Percentiles rank a stretch among this genome's conserved stretches.
phyloP scores from a whole-genome alignment of 805 yeast genomes.

The Saccharomycopsis sp. region DNA sequence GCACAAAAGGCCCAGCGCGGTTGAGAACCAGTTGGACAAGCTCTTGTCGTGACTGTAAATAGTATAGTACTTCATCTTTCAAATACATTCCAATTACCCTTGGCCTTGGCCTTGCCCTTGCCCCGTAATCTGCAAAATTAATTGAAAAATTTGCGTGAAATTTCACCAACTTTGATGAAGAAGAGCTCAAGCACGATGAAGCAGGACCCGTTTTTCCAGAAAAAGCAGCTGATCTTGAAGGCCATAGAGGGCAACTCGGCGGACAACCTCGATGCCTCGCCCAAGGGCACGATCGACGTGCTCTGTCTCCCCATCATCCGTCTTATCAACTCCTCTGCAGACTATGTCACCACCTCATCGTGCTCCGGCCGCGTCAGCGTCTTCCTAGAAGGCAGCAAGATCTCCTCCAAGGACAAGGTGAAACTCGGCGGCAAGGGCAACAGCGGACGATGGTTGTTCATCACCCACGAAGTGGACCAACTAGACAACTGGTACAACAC shows the following conservation, averaged over 20 bases:
- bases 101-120: no score
- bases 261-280: constrained; percentile 56
- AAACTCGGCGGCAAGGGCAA: constrained; percentile 77
- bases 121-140: no score
- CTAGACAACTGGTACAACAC: constrained; percentile 38
- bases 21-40: constrained; percentile 7
- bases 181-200: constrained; percentile 9
- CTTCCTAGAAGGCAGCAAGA: constrained; percentile 64
- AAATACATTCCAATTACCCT: no score
- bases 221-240: constrained; percentile 44
- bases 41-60: constrained; percentile 3
- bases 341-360: constrained; percentile 80
- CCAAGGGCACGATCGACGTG: constrained; percentile 79
- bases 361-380: constrained; percentile 85
- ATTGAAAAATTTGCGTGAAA: no score
- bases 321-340: constrained; percentile 49
- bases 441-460: constrained; percentile 78
- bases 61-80: no score
- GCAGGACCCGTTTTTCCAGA: constrained; percentile 56
- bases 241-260: constrained; percentile 40
- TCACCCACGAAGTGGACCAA: constrained; percentile 52
- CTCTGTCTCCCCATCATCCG: constrained; percentile 64
- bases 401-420: constrained; percentile 20
- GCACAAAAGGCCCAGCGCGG: constrained; percentile 1
- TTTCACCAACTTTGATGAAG: no score